Conservation (phyloP, 805 yeast genomes). For the Wickerhamiella sorbophila region DNA sequence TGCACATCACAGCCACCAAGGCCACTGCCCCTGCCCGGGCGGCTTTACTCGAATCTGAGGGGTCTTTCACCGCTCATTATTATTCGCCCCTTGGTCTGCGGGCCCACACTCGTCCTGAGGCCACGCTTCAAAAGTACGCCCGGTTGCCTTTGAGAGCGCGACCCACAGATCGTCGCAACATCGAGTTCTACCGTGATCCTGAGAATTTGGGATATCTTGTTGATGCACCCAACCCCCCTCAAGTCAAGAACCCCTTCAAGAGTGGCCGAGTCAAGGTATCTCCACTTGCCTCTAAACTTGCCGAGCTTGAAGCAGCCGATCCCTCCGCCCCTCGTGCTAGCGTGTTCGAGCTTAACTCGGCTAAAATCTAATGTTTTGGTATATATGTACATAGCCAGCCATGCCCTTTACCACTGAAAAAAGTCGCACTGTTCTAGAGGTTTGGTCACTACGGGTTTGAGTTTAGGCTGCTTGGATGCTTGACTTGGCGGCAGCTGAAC, state of each 20-base stretch:
- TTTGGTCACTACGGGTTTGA: neutral
- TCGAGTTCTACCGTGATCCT: slow-evolving; percentile 58
- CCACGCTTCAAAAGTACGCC: slow-evolving; percentile 55
- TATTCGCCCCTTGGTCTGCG: slow-evolving; percentile 51
- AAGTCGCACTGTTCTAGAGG: neutral
- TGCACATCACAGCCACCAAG: slow-evolving; percentile 67
- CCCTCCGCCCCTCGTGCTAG: slow-evolving; percentile 5
- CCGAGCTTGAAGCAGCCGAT: slow-evolving; percentile 12
- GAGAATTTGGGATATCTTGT: slow-evolving; percentile 66
- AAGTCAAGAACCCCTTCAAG: slow-evolving; percentile 14
- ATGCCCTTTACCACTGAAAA: neutral
- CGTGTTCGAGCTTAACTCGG: neutral
- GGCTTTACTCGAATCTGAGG: slow-evolving; percentile 58
- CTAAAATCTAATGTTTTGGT: neutral
- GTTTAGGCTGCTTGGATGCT: neutral
- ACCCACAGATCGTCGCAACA: slow-evolving; percentile 71
- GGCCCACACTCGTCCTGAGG: slow-evolving; percentile 64
- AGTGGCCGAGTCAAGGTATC: slow-evolving; percentile 9
- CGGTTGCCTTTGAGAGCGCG: slow-evolving; percentile 72
- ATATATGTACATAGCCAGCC: neutral
- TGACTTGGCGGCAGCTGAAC: neutral
- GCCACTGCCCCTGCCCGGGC: slow-evolving; percentile 65
- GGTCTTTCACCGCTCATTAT: slow-evolving; percentile 59
- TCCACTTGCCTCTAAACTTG: slow-evolving; percentile 16
- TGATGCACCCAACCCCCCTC: slow-evolving; percentile 43